Evolutionary conservation across 345 rosid genomes (phyloP), one percentile per base, ranked within the genome.

Genomic region (Heritiera fomes): DNA sequence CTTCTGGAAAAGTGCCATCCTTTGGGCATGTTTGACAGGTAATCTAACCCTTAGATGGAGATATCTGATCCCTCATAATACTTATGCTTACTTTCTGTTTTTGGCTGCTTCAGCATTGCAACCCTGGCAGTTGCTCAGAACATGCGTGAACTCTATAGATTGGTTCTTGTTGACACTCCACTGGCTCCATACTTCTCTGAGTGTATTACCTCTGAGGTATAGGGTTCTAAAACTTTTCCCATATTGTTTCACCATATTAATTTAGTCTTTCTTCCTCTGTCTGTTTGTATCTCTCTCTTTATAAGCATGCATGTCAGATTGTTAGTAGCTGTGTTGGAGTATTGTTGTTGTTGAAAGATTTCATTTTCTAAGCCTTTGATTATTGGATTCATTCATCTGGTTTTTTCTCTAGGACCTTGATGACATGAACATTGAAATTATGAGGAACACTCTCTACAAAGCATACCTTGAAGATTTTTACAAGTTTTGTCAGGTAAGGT

Each of bases 21-120:
- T 76, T 84, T 96, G 86, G 99, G 99, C 89, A 96, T 96, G 99
- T 96, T 96, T 86, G 99, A 96, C 89, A 96, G 99, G 99, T 96
- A 76, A 6, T 67, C 30, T 65, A 52, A 18, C 52, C 75, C 41
- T 17, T 74, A 43, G 41, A 62, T 52, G 32, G 14, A 13, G 7
- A 40, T 40, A 66, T 71, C 10, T 55, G 17, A 28, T 34, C 23
- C 13, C 67, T 50, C 8, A 28, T 14, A 17, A 34, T 43, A 58
- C 9, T 2, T 47, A 17, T 43, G 75, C 17, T 28, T 32, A 32
- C 12, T 28, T 77, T 71, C 49, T 14, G 74, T 50, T 38, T 77
- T 75, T 20, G 2, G 28, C 66, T 62, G 7, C 47, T 71, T 62
- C 89, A 94, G 99, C 84, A 96, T 96, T 87, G 99, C 99, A 20